Base-by-base conservation (phyloP, 2,329 filamentous ascomycete species). In the Colletotrichum echinochloae region DNA sequence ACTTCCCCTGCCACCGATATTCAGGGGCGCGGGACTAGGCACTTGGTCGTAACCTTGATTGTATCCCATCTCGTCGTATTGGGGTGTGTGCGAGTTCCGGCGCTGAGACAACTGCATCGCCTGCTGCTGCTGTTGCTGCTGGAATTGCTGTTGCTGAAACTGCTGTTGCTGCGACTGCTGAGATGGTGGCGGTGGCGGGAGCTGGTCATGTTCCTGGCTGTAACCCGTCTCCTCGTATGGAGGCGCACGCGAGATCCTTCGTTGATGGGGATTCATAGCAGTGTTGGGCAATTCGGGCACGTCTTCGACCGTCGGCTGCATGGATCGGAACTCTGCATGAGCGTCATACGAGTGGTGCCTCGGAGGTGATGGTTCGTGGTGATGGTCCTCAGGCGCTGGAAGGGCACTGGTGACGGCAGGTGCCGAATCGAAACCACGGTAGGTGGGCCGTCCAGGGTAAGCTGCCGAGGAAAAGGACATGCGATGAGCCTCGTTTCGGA, bases 261-360 rank as follows among this genome's bases (percentile, higher is more conserved):
- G 75, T 55, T 73, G 75, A 1, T 76, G 74, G 7, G 74, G 75
- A n/a, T 75, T 69, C 12, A 70, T 63, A 1, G 76, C 63, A 3
- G 76, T 74, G 3, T 77, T 76, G 1, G 83, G 81, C 1, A 87
- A 86, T 59, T 90, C 88, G 5, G 89, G 89, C 7, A 86, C 88
- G 72, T 92, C 90, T 76, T 92, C 90, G 7, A 89, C 89, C 8
- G 86, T 90, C 3, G 87, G 88, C 74, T 90, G 89, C 87, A 89
- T 86, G 0, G 85, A 84, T 68, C 83, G 83, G 75, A 82, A 80
- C 49, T 84, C 84, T 46, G 78, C 75, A 63, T 85, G 86, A 35
- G 79, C 76, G 71, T 90, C 87, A 66, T 87, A 87, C 0, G 87
- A 86, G 64, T 85, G 81, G 63, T 88, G 85, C 49, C 84, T 82